A percentile compares a stretch with the other conserved stretches of the same genome.
Conservation (phyloP, 2,329 filamentous ascomycete species). For the Colletotrichum spinosum region DNA sequence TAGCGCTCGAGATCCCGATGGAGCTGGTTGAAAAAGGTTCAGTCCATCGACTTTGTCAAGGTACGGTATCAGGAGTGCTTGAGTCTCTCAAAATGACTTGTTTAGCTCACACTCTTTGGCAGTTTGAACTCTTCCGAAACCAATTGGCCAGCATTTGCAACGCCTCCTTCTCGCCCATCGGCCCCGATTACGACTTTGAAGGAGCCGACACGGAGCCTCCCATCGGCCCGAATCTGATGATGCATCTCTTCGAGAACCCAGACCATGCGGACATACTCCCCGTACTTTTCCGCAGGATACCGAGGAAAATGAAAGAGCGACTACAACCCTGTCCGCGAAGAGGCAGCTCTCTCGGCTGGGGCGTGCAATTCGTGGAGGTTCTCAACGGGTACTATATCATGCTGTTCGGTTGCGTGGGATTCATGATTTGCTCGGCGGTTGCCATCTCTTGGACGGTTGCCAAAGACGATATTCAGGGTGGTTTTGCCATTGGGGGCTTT, state of each 20-base stretch:
- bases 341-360: slow-evolving; percentile 1
- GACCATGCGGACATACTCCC: neutral
- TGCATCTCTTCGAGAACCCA: slow-evolving; percentile 12
- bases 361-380: neutral
- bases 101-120: too few species aligned
- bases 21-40: neutral
- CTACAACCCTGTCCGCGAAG: neutral
- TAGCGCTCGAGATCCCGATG: neutral
- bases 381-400: slow-evolving; percentile 25
- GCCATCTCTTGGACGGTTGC: neutral
- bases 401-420: neutral
- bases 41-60: neutral
- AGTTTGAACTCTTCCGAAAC: slow-evolving; percentile 8
- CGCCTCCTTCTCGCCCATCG: neutral
- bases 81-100: too few species aligned
- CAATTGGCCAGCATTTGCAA: neutral
- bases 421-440: neutral
- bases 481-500: slow-evolving; percentile 3
- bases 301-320: neutral
- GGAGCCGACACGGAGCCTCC: neutral
- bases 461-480: neutral
- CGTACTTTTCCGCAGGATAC: neutral
- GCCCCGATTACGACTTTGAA: neutral
- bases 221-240: neutral
- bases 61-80: neutral